phyloP scores from a whole-genome alignment of 208 protist species.

The Acanthamoeba polyphaga region DNA sequence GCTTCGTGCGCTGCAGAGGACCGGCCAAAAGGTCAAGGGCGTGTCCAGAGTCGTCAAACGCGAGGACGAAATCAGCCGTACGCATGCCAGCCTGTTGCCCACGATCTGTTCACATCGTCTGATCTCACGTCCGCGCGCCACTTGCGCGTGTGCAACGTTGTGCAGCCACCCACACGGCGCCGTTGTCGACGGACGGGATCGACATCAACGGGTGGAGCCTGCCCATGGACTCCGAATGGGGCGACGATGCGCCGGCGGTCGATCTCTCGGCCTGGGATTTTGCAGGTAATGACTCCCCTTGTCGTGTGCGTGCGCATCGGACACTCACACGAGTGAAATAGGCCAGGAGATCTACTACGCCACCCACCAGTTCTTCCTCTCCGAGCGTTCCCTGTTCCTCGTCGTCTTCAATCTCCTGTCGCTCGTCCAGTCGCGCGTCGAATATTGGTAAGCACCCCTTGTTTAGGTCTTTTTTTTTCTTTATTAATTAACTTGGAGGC shows the following conservation, averaged over 20 bases:
- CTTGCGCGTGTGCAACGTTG: not conserved
- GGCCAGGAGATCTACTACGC: constrained; percentile 74
- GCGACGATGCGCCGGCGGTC: not conserved
- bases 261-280: constrained; percentile 63
- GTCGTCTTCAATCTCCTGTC: constrained; percentile 43
- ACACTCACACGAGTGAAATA: no score
- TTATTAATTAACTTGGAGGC: no score
- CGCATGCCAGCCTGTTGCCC: no score
- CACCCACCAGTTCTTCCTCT: constrained; percentile 70
- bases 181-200: constrained; percentile 64
- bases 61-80: not conserved
- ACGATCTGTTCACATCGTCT: no score
- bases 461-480: no score
- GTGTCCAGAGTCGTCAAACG: no score
- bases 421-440: constrained; percentile 48
- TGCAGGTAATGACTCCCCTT: not conserved
- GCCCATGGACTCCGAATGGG: not conserved
- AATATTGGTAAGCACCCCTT: constrained; percentile 6
- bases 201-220: constrained; percentile 40
- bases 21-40: not conserved
- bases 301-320: no score
- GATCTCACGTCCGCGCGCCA: no score
- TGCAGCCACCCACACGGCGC: not conserved
- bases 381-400: constrained; percentile 34
- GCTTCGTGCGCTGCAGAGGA: not conserved